A percentile compares a stretch with the other conserved stretches of the same genome.
These are phyloP conservation scores for Phoenix dactylifera DNA, from an alignment of 176 grass and related monocot genomes.

Conservation along the genomic window DNA sequence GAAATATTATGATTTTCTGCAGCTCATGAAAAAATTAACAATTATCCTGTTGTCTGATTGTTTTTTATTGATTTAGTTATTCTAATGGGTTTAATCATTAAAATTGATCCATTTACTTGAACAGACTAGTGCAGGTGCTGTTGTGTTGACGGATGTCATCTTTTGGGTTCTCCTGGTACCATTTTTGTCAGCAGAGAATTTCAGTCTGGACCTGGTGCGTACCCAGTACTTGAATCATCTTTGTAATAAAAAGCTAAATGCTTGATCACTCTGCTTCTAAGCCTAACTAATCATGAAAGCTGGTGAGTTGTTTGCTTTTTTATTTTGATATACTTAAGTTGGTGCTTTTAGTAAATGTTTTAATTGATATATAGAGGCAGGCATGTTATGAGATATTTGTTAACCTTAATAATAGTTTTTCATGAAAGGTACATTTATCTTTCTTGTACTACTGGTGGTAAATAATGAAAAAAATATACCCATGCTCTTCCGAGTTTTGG, in stretches of 20 bases:
- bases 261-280: background rate
- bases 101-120: slow-evolving; percentile 1
- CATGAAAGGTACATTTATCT: no score
- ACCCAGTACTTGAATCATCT: background rate
- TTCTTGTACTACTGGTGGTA: no score
- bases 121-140: slow-evolving; percentile 24
- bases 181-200: slow-evolving; percentile 13
- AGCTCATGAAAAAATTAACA: no score
- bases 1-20: no score
- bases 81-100: background rate
- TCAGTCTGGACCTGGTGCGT: slow-evolving; percentile 16
- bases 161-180: slow-evolving; percentile 21
- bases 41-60: no score
- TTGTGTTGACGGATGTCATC: slow-evolving; percentile 5
- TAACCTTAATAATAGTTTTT: no score
- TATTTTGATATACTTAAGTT: no score
- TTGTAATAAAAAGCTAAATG: background rate
- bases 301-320: background rate
- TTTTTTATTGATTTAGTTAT: background rate
- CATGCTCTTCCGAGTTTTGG: no score
- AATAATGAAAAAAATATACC: no score
- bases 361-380: no score
- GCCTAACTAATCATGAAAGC: background rate
- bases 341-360: no score
- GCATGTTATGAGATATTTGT: no score